phyloP scores from a whole-genome alignment of 2,329 filamentous ascomycete genomes.

The Ophiocordyceps sinensis region DNA sequence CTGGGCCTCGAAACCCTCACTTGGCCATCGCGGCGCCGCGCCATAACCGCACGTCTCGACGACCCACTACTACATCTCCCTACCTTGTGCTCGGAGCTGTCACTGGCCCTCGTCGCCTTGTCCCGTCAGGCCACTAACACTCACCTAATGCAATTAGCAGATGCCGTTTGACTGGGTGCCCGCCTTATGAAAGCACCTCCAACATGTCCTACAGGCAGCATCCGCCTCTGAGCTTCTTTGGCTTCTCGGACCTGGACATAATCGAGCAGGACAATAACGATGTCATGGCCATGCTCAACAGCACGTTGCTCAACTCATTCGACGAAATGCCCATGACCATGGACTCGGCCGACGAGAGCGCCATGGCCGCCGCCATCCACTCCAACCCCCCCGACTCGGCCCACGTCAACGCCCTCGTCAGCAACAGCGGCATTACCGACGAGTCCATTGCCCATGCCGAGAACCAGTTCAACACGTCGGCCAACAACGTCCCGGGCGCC shows the following conservation, averaged over 20 bases:
- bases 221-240: slow-evolving; percentile 8
- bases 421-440: slow-evolving; percentile 11
- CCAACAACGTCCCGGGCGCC: slow-evolving; percentile 24
- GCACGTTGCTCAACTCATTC: slow-evolving; percentile 22
- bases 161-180: not conserved
- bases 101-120: not conserved
- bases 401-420: slow-evolving; percentile 5
- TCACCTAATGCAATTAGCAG: not conserved
- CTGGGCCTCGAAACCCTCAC: too few species aligned
- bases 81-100: not conserved
- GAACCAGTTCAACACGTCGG: slow-evolving; percentile 18
- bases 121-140: not conserved
- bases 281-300: slow-evolving; percentile 30
- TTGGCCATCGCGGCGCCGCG: not conserved
- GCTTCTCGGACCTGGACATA: slow-evolving; percentile 3
- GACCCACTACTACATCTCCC: not conserved
- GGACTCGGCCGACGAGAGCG: slow-evolving; percentile 18
- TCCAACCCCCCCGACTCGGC: slow-evolving; percentile 9
- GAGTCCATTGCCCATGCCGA: slow-evolving; percentile 17
- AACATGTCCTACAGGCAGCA: slow-evolving; percentile 5
- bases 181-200: not conserved
- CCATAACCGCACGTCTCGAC: not conserved
- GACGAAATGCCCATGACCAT: slow-evolving; percentile 28
- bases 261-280: slow-evolving; percentile 18
- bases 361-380: slow-evolving; percentile 5